Percentiles rank a stretch among this genome's conserved stretches.
Evolutionary conservation across 2,329 filamentous ascomycete genomes (phyloP).

Genomic region (Penicillium sp.): DNA sequence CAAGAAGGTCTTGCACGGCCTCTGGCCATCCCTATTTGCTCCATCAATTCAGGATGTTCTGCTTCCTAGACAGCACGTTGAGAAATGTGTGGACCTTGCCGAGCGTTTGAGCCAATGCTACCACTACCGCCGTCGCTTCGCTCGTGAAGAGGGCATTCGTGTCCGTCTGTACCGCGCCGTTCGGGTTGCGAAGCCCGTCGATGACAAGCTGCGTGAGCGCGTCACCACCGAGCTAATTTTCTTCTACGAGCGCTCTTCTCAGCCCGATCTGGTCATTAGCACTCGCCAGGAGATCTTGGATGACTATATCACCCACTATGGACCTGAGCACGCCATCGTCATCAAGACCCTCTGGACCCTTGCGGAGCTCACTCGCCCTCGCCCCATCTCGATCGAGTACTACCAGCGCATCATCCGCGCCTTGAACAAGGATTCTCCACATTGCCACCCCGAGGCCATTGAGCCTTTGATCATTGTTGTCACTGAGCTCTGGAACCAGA

Average conservation of each 20-base stretch:
- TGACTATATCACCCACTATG: conserved; percentile 46
- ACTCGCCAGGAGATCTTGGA: conserved; percentile 48
- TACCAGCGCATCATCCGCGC: conserved; percentile 46
- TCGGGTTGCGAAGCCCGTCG: conserved; percentile 36
- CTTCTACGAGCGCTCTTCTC: conserved; percentile 39
- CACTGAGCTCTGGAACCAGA: conserved; percentile 48
- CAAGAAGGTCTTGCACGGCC: conserved; percentile 52
- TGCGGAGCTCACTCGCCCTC: conserved; percentile 45
- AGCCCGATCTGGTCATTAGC: conserved; percentile 45
- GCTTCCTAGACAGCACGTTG: conserved; percentile 50
- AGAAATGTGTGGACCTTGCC: conserved; percentile 56
- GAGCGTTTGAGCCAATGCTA: conserved; percentile 56
- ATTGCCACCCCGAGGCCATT: conserved; percentile 46
- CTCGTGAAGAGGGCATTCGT: conserved; percentile 47
- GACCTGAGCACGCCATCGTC: conserved; percentile 42
- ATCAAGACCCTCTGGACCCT: conserved; percentile 47
- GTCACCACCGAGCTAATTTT: conserved; percentile 38
- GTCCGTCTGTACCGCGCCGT: conserved; percentile 45
- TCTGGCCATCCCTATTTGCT: conserved; percentile 57
- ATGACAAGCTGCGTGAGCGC: conserved; percentile 40
- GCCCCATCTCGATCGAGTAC: conserved; percentile 47
- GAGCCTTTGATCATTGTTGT: conserved; percentile 47
- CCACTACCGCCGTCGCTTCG: conserved; percentile 42
- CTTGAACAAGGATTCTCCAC: conserved; percentile 46
- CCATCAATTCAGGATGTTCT: conserved; percentile 53